A percentile compares a stretch with the other conserved stretches of the same genome.
Conservation (phyloP, 768 basidiomycete species). For the Chiua virens region DNA sequence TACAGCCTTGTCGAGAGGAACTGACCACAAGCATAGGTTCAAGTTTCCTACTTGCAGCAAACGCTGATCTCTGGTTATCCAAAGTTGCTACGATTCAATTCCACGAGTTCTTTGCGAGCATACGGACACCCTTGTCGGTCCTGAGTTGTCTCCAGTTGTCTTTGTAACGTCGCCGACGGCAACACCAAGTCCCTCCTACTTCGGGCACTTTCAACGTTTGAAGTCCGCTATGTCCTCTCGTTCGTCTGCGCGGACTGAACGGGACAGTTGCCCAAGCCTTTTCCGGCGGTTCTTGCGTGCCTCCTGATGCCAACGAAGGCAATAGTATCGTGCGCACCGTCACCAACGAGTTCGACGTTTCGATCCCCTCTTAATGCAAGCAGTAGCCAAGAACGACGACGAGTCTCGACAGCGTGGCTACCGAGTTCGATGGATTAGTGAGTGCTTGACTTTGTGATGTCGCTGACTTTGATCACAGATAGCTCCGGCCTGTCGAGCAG, state of each 20-base stretch:
- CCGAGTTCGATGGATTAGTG: conserved; percentile 69
- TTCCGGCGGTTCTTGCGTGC: conserved; percentile 63
- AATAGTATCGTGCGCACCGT: conserved; percentile 72
- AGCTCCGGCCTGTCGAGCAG: conserved; percentile 71
- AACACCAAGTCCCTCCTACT: conserved; percentile 68
- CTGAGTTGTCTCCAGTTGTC: conserved; percentile 37
- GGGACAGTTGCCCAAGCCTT: conserved; percentile 80
- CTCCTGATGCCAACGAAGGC: conserved; percentile 77
- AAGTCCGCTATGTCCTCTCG: conserved; percentile 86
- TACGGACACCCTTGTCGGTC: conserved; percentile 92
- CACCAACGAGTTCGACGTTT: conserved; percentile 75
- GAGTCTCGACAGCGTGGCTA: conserved; percentile 67
- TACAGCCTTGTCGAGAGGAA: conserved; percentile 25
- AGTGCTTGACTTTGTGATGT: conserved; percentile 22
- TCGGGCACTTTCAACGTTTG: conserved; percentile 79
- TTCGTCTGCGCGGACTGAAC: conserved; percentile 77
- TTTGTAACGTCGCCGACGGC: conserved; percentile 2
- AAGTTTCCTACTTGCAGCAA: conserved; percentile 87
- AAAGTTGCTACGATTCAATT: conserved; percentile 82
- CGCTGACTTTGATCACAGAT: conserved; percentile 42
- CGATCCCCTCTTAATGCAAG: conserved; percentile 81
- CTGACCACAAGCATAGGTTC: conserved; percentile 55
- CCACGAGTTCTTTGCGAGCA: conserved; percentile 96
- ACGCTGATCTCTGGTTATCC: conserved; percentile 89
- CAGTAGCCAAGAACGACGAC: conserved; percentile 74